Evolutionary conservation across 1,284 basidiomycete species (phyloP), one percentile per base, ranked within the genome.

Genomic region (Fistulinella cinereoalba): DNA sequence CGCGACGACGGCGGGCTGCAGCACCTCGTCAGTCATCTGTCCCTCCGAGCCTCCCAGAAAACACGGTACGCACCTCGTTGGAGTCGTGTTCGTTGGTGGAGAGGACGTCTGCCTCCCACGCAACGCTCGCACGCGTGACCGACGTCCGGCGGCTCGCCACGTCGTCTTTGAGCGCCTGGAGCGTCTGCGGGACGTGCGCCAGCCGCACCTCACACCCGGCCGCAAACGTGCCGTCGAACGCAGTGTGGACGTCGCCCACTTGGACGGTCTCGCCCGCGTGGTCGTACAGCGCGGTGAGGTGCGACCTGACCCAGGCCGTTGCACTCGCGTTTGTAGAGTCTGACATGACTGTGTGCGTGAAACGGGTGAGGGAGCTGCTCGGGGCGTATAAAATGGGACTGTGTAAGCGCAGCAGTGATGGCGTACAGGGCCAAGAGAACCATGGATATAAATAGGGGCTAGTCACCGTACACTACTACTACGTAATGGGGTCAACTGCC

Each of bases 1-100:
- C 2, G 72, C 69, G 2, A 79, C 68, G 28, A 75, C 65, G 11
- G 64, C 60, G 7, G 58, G 60, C 70, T 73, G 13, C 6, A 7
- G 28, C 15, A 5, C 28, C 5, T 31, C 15, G 10, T 8, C 28
- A 15, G 4, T 34, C 18, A 21, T 19, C 18, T 6, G 3, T 19
- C 9, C 3, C 13, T 10, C 15, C 15, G 24, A 13, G 11, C 11
- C 6, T 8, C 21, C 3, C 21, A n/a, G 13, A 13, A n/a, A 24
- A 4, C 16, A 11, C 5, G 25, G 12, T 10, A 52, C 56, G 47
- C 36, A 67, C 61, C 41, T 62, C 48, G 5, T 48, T 50, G 2
- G 45, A 45, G 18, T 45, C 40, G 34, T 51, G 44, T 12, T 60
- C 51, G 13, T 62, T 58, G 32, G 61, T 59, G 29, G 69, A 66